Conservation (phyloP, 2,329 filamentous ascomycete species). For the Scedosporium aurantiacum region DNA sequence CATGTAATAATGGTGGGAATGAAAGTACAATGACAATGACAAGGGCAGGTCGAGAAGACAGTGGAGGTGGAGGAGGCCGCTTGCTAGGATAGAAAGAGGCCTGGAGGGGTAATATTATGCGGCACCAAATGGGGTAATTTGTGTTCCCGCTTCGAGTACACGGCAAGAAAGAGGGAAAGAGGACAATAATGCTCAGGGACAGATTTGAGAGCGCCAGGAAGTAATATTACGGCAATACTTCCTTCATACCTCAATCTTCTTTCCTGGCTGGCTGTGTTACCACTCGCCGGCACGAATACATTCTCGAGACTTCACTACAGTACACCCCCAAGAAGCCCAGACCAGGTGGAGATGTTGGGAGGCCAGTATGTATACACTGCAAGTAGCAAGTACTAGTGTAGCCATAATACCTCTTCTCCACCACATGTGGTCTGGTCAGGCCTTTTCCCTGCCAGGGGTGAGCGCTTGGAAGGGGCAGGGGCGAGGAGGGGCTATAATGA, state of each 20-base stretch:
- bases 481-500: background rate
- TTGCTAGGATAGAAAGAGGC: background rate
- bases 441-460: no score
- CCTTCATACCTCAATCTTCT: no score
- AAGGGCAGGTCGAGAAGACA: background rate
- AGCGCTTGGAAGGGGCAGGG: background rate
- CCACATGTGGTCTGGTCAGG: background rate
- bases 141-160: background rate
- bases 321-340: no score
- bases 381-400: no score
- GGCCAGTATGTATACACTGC: no score
- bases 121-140: constrained; percentile 1
- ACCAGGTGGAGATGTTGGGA: no score
- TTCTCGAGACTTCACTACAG: no score
- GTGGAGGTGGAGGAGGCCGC: background rate
- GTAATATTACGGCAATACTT: no score
- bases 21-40: background rate
- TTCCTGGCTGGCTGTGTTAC: no score
- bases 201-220: no score
- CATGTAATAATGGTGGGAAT: background rate
- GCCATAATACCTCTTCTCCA: background rate
- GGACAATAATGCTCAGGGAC: background rate
- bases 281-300: no score
- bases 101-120: constrained; percentile 2
- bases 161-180: background rate